phyloP scores from a whole-genome alignment of 495 filamentous ascomycete genomes.

The Tetracladium setigerum region DNA sequence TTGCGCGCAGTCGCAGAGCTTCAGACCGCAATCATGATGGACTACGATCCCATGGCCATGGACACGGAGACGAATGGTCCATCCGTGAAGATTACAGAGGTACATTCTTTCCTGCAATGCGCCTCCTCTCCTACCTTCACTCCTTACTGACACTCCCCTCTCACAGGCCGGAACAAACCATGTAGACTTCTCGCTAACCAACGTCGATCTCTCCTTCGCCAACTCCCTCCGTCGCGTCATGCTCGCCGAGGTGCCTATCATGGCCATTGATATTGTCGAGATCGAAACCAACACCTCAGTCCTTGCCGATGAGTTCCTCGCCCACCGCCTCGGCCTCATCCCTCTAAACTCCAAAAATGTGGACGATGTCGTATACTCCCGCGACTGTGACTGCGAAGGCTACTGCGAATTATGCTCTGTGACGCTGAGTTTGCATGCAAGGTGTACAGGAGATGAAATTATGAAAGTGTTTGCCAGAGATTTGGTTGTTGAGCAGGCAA shows the following conservation, averaged over 20 bases:
- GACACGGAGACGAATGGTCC: slow-evolving; percentile 58
- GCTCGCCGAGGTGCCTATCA: slow-evolving; percentile 88
- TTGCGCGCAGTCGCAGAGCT: background rate
- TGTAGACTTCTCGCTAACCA: slow-evolving; percentile 75
- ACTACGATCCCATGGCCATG: slow-evolving; percentile 58
- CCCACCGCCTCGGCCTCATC: slow-evolving; percentile 86
- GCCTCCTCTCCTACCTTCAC: background rate
- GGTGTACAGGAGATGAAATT: slow-evolving; percentile 71
- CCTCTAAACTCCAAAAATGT: slow-evolving; percentile 79
- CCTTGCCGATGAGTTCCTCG: slow-evolving; percentile 90
- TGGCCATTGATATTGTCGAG: slow-evolving; percentile 93
- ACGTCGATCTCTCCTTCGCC: slow-evolving; percentile 80
- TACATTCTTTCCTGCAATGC: slow-evolving; percentile 21
- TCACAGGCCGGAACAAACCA: slow-evolving; percentile 56
- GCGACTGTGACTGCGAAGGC: slow-evolving; percentile 92
- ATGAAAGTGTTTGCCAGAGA: slow-evolving; percentile 91
- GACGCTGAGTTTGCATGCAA: slow-evolving; percentile 70
- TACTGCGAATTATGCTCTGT: slow-evolving; percentile 88
- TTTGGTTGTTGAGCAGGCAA: slow-evolving; percentile 54
- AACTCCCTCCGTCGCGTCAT: slow-evolving; percentile 91
- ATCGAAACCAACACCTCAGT: slow-evolving; percentile 90
- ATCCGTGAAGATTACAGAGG: slow-evolving; percentile 64
- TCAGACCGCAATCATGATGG: slow-evolving; percentile 37
- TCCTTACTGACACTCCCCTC: slow-evolving; percentile 9
- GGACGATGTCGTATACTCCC: slow-evolving; percentile 77